Conservation (phyloP, 768 basidiomycete genomes). For the Collybia mongolica region DNA sequence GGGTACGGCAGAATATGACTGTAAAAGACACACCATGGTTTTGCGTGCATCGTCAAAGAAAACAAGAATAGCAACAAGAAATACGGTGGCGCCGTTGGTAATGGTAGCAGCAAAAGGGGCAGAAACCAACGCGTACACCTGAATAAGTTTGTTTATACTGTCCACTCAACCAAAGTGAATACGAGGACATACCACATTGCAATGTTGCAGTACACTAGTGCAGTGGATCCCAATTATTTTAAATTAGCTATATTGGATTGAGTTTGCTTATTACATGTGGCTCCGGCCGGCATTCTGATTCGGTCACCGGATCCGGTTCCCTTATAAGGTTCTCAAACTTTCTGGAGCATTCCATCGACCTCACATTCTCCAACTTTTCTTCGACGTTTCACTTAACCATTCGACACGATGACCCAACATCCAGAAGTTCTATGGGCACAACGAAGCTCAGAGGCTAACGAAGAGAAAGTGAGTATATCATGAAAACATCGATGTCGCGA, state of each 20-base stretch:
- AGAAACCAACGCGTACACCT: constrained; percentile 90
- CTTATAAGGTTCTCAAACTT: constrained; percentile 23
- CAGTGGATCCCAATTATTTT: neutral
- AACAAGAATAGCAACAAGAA: constrained; percentile 77
- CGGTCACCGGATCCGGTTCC: constrained; percentile 3
- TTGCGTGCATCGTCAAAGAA: constrained; percentile 76
- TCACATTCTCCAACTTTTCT: constrained; percentile 21
- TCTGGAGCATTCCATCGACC: constrained; percentile 42
- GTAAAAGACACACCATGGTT: constrained; percentile 67
- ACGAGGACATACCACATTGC: constrained; percentile 51
- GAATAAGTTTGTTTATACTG: neutral
- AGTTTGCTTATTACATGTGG: neutral
- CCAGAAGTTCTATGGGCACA: constrained; percentile 97
- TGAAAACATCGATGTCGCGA: constrained; percentile 17
- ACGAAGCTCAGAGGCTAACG: constrained; percentile 65
- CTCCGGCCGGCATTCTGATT: neutral
- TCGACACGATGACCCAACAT: constrained; percentile 49
- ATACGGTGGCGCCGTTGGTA: constrained; percentile 79
- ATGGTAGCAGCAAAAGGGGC: constrained; percentile 70
- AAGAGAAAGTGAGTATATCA: constrained; percentile 59
- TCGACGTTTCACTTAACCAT: constrained; percentile 7
- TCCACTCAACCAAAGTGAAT: neutral
- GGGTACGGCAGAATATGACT: neutral
- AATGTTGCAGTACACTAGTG: constrained; percentile 3
- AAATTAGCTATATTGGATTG: neutral